These are phyloP conservation scores for Xylaria sp. DNA, from an alignment of 2,329 filamentous ascomycete genomes.

Conservation along the genomic window DNA sequence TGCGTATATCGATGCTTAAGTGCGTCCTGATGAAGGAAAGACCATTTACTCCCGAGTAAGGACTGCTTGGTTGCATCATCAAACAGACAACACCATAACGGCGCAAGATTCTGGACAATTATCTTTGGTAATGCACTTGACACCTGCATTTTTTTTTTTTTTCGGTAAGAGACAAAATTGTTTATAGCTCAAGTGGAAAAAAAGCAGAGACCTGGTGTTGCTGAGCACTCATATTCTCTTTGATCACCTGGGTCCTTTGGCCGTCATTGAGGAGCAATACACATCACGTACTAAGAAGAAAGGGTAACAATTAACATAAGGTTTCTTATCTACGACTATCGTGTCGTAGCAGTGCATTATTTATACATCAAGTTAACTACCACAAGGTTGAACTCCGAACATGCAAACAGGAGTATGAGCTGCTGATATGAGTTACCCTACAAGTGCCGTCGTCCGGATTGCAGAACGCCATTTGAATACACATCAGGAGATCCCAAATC, in stretches of 20 bases:
- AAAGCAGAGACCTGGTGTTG: not conserved
- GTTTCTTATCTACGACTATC: constrained; percentile 18
- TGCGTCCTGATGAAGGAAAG: constrained; percentile 12
- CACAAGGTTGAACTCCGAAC: constrained; percentile 17
- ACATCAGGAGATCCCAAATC: constrained; percentile 23
- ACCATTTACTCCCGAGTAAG: not conserved
- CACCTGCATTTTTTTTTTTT: not conserved
- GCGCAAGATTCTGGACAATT: not conserved
- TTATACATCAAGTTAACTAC: constrained; percentile 30
- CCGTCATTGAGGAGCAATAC: not conserved
- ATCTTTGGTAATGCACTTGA: not conserved
- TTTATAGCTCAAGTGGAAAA: not conserved
- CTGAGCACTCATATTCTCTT: not conserved
- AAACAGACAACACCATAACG: not conserved
- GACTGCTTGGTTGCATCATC: not conserved
- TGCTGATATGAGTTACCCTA: constrained; percentile 18
- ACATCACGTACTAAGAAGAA: not conserved
- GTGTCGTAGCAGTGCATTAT: constrained; percentile 27
- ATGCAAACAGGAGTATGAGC: constrained; percentile 25
- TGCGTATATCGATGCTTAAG: not conserved
- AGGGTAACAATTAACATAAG: not conserved
- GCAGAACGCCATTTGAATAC: constrained; percentile 30
- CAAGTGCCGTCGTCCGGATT: constrained; percentile 7
- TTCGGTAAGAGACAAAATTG: not conserved
- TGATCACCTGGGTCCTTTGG: not conserved